Evolutionary conservation across 2,329 filamentous ascomycete genomes (phyloP).

Genomic region (Fusarium brevicatenulatum): DNA sequence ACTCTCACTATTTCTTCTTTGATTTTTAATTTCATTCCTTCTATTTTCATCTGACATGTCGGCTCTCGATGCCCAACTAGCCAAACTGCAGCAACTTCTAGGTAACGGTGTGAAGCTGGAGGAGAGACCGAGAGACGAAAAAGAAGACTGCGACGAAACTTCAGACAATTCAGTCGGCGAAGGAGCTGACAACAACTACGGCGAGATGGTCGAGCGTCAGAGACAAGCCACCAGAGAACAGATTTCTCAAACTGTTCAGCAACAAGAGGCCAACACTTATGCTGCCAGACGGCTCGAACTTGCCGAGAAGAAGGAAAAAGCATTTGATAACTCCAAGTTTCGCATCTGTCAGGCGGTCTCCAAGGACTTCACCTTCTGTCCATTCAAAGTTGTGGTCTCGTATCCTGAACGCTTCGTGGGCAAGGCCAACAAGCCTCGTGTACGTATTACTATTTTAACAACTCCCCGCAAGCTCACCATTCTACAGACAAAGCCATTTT

Average conservation of each 20-base stretch:
- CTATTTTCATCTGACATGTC: slow-evolving; percentile 28
- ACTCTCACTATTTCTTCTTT: background rate
- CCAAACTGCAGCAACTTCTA: slow-evolving; percentile 35
- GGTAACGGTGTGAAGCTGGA: slow-evolving; percentile 34
- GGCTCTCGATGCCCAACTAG: slow-evolving; percentile 30
- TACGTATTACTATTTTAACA: slow-evolving; percentile 43
- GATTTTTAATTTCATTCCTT: background rate
- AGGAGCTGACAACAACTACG: background rate
- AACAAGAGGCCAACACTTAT: background rate
- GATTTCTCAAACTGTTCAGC: background rate
- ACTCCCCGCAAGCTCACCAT: slow-evolving; percentile 18
- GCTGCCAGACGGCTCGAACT: slow-evolving; percentile 7
- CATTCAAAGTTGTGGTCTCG: slow-evolving; percentile 63
- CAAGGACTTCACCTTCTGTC: slow-evolving; percentile 53
- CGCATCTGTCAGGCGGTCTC: slow-evolving; percentile 39
- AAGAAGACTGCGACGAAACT: background rate
- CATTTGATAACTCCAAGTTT: slow-evolving; percentile 42
- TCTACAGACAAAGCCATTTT: slow-evolving; percentile 59
- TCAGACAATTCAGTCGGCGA: background rate
- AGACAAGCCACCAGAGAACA: background rate
- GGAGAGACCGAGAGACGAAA: slow-evolving; percentile 3
- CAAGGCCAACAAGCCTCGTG: slow-evolving; percentile 60
- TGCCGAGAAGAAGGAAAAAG: slow-evolving; percentile 11
- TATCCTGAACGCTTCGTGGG: slow-evolving; percentile 71
- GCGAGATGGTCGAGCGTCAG: slow-evolving; percentile 4